A percentile compares a stretch with the other conserved stretches of the same genome.
Conservation (phyloP, 257 asterid genomes). For the Plectranthus barbatus region DNA sequence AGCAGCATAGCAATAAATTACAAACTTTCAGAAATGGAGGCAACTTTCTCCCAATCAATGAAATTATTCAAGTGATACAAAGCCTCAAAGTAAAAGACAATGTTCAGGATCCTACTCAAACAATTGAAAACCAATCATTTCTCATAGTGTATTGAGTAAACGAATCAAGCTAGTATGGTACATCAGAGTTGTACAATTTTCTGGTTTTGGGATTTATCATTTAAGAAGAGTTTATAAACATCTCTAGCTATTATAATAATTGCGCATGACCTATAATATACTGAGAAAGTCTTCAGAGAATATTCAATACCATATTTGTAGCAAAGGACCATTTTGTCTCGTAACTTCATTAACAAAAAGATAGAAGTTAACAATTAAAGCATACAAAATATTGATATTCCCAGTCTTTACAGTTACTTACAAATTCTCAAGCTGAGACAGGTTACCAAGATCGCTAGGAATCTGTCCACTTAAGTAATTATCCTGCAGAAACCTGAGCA, state of each 20-base stretch:
- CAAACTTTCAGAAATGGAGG: conserved; percentile 5
- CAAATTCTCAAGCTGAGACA: conserved; percentile 61
- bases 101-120: not conserved
- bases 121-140: conserved; percentile 3
- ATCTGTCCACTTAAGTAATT: conserved; percentile 70
- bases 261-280: not conserved
- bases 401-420: conserved; percentile 28
- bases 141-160: not conserved
- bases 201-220: not conserved
- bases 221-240: not conserved
- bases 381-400: not conserved
- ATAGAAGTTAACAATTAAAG: not conserved
- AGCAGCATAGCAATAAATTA: conserved; percentile 6
- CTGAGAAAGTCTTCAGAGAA: not conserved
- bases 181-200: not conserved
- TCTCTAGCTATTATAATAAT: not conserved
- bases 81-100: conserved; percentile 5
- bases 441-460: conserved; percentile 69
- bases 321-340: not conserved
- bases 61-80: not conserved
- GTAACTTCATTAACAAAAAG: conserved; percentile 4
- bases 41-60: conserved; percentile 4
- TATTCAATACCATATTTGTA: not conserved
- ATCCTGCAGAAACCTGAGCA: conserved; percentile 71
- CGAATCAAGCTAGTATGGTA: conserved; percentile 2